Conservation (phyloP, 2,329 filamentous ascomycete species). For the Ramularia endophylla region DNA sequence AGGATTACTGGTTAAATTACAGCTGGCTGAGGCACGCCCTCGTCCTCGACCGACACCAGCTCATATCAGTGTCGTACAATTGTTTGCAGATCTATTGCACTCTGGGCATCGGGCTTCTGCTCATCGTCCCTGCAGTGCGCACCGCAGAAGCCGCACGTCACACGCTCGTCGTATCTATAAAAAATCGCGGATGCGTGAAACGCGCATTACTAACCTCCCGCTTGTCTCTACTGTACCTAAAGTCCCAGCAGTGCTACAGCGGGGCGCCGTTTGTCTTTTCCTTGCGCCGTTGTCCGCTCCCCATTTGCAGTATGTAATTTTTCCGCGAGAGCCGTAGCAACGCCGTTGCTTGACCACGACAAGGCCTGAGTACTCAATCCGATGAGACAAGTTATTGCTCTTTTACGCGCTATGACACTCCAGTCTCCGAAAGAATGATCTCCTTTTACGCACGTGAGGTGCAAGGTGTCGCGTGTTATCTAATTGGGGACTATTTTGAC, state of each 20-base stretch:
- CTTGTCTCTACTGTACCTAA: slow-evolving; percentile 7
- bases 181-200: neutral
- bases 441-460: no score
- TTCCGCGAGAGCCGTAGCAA: slow-evolving; percentile 11
- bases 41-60: slow-evolving; percentile 8
- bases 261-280: slow-evolving; percentile 8
- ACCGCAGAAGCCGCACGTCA: slow-evolving; percentile 17
- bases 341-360: slow-evolving; percentile 7
- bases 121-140: slow-evolving; percentile 11
- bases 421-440: no score
- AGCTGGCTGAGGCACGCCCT: slow-evolving; percentile 13
- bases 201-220: slow-evolving; percentile 5
- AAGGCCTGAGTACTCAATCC: no score
- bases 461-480: no score
- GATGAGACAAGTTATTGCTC: no score
- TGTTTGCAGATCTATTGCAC: slow-evolving; percentile 16
- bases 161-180: slow-evolving; percentile 5
- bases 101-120: neutral
- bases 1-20: slow-evolving; percentile 8
- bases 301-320: slow-evolving; percentile 14
- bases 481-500: no score
- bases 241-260: slow-evolving; percentile 17
- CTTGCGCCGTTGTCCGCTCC: slow-evolving; percentile 16
- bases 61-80: slow-evolving; percentile 15
- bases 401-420: no score